Evolutionary conservation across 2,329 filamentous ascomycete genomes (phyloP).

Genomic region (Exophiala aquamarina): DNA sequence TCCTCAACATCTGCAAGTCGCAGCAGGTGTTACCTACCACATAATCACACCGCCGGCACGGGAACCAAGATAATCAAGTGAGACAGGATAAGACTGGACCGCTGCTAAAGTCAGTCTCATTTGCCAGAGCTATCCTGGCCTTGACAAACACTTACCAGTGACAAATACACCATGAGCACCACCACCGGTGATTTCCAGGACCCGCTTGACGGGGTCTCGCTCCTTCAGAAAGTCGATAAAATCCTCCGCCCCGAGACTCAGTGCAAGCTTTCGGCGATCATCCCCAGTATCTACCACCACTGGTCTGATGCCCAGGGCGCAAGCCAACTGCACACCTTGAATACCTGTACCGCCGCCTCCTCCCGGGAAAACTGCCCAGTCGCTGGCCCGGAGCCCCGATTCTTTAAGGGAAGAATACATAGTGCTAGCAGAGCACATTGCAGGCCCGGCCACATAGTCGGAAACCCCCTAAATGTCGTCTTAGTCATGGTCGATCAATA

Average conservation of each 20-base stretch:
- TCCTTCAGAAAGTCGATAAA: conserved; percentile 37
- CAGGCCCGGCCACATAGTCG: conserved; percentile 41
- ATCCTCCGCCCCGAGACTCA: conserved; percentile 37
- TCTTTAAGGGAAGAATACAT: conserved; percentile 40
- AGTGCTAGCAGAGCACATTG: conserved; percentile 45
- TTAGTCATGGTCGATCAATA: conserved; percentile 1
- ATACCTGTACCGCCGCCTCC: conserved; percentile 37
- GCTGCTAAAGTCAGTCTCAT: conserved; percentile 15
- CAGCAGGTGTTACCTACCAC: conserved; percentile 34
- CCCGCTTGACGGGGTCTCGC: conserved; percentile 16
- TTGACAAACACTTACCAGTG: conserved; percentile 22
- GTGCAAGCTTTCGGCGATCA: conserved; percentile 31
- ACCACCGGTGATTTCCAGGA: conserved; percentile 19
- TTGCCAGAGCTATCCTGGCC: neutral
- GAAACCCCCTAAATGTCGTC: conserved; percentile 30
- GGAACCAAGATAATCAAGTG: conserved; percentile 43
- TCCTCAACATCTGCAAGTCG: neutral
- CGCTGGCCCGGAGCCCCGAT: conserved; percentile 11
- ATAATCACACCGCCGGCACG: conserved; percentile 52
- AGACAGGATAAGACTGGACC: conserved; percentile 30
- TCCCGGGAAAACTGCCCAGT: conserved; percentile 34
- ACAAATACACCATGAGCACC: conserved; percentile 17
- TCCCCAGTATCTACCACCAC: conserved; percentile 41
- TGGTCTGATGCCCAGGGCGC: conserved; percentile 44
- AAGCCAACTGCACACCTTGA: conserved; percentile 7